phyloP scores from a whole-genome alignment of 2,329 filamentous ascomycete species.

The Laburnicola sp. region DNA sequence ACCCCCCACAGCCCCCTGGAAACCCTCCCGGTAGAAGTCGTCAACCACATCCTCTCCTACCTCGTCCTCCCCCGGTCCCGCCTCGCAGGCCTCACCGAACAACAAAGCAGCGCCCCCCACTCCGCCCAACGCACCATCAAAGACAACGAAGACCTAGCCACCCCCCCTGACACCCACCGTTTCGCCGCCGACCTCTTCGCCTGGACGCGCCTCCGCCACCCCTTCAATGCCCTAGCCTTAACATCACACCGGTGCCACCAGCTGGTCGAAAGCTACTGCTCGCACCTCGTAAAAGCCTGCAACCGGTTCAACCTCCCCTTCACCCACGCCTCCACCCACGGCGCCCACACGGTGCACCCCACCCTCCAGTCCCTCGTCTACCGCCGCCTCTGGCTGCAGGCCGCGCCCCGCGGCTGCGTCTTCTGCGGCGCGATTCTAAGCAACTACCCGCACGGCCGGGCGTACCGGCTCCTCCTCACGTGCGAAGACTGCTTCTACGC shows the following conservation, averaged over 20 bases:
- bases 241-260: conserved; percentile 26
- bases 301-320: conserved; percentile 39
- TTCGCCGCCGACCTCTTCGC: conserved; percentile 35
- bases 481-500: conserved; percentile 38
- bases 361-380: conserved; percentile 34
- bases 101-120: conserved; percentile 28
- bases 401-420: conserved; percentile 31
- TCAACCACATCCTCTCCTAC: conserved; percentile 33
- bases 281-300: conserved; percentile 29
- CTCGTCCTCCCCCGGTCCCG: conserved; percentile 34
- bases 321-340: conserved; percentile 23
- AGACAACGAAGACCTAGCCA: conserved; percentile 24
- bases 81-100: conserved; percentile 34
- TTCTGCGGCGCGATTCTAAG: conserved; percentile 31
- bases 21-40: conserved; percentile 32
- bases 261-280: conserved; percentile 32
- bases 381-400: conserved; percentile 36
- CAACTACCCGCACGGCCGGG: conserved; percentile 27
- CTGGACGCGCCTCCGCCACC: conserved; percentile 26
- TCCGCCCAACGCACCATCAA: conserved; percentile 25
- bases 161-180: conserved; percentile 28
- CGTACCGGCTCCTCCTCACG: conserved; percentile 22
- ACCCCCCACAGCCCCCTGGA: conserved; percentile 22
- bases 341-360: conserved; percentile 27
- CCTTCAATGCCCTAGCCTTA: conserved; percentile 32